Evolutionary conservation across 78 protist genomes (phyloP).

Genomic region (Cyanophora paradoxa): DNA sequence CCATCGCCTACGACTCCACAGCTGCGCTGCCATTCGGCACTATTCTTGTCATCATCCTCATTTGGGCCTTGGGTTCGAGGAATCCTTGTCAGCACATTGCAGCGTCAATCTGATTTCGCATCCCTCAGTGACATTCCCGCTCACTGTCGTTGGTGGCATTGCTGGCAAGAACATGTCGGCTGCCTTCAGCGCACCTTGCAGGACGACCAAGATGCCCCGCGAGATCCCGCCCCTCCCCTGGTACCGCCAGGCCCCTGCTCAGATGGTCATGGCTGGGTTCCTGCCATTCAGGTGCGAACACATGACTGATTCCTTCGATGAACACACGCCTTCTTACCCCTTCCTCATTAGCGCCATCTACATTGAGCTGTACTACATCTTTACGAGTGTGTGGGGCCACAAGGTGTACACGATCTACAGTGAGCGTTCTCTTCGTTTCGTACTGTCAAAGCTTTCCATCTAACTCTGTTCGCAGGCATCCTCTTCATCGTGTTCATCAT

Average conservation of each 20-base stretch:
- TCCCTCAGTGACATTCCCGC: slow-evolving; percentile 80
- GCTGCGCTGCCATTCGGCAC: slow-evolving; percentile 84
- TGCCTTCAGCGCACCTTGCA: slow-evolving; percentile 82
- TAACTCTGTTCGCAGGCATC: slow-evolving; percentile 34
- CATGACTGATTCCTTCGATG: too few species aligned
- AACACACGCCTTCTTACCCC: too few species aligned
- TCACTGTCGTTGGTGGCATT: slow-evolving; percentile 88
- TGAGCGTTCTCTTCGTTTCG: too few species aligned
- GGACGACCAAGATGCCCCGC: slow-evolving; percentile 72
- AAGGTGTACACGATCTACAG: slow-evolving; percentile 12
- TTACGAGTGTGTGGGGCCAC: slow-evolving; percentile 88
- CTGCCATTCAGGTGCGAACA: slow-evolving; percentile 73
- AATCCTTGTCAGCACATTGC: neutral
- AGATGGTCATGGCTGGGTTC: slow-evolving; percentile 85
- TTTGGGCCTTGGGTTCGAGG: slow-evolving; percentile 66
- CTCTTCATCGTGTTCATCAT: slow-evolving; percentile 76
- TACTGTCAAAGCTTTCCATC: neutral
- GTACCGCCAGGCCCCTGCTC: slow-evolving; percentile 61
- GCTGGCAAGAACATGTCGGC: slow-evolving; percentile 66
- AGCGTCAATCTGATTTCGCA: neutral
- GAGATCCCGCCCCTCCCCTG: slow-evolving; percentile 88
- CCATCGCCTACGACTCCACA: slow-evolving; percentile 63
- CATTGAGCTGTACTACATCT: slow-evolving; percentile 91
- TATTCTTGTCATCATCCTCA: slow-evolving; percentile 57
- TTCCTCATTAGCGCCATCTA: slow-evolving; percentile 75